Conservation (phyloP, 2,329 filamentous ascomycete genomes). For the Xylaria sp. region DNA sequence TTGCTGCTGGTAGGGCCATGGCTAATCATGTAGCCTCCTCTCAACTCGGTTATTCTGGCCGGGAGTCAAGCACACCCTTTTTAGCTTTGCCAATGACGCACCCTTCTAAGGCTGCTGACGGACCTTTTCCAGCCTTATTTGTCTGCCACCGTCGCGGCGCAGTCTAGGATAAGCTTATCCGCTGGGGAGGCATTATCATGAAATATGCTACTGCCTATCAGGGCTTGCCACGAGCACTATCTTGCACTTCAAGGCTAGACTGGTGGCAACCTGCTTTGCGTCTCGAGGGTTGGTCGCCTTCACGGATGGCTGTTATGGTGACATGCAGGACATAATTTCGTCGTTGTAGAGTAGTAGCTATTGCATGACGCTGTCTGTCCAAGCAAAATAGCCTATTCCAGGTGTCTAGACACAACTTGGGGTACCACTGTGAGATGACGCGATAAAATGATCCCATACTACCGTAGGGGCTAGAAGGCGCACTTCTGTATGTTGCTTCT, state of each 20-base stretch:
- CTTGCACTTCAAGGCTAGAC: conserved; percentile 14
- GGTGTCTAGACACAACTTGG: conserved; percentile 8
- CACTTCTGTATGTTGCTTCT: conserved; percentile 5
- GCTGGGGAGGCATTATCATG: conserved; percentile 7
- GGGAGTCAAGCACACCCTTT: not conserved
- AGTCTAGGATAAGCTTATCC: conserved; percentile 9
- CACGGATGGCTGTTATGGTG: conserved; percentile 18
- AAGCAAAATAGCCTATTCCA: conserved; percentile 20
- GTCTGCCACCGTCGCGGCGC: conserved; percentile 5
- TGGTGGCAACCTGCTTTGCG: conserved; percentile 14
- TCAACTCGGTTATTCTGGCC: not conserved
- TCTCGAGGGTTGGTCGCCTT: conserved; percentile 16
- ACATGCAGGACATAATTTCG: conserved; percentile 17
- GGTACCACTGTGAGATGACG: conserved; percentile 10
- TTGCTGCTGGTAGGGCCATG: conserved; percentile 2
- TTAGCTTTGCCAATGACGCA: conserved; percentile 9
- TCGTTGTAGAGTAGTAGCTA: not conserved
- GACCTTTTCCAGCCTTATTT: conserved; percentile 7
- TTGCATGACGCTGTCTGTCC: conserved; percentile 11
- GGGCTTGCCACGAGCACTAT: conserved; percentile 28
- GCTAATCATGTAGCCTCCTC: not conserved
- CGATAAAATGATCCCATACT: conserved; percentile 13
- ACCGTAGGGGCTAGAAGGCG: not conserved
- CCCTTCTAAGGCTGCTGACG: conserved; percentile 9
- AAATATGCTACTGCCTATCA: conserved; percentile 31